Evolutionary conservation across 768 basidiomycete genomes (phyloP).

Genomic region (Tylopilus cervinicoccineus): DNA sequence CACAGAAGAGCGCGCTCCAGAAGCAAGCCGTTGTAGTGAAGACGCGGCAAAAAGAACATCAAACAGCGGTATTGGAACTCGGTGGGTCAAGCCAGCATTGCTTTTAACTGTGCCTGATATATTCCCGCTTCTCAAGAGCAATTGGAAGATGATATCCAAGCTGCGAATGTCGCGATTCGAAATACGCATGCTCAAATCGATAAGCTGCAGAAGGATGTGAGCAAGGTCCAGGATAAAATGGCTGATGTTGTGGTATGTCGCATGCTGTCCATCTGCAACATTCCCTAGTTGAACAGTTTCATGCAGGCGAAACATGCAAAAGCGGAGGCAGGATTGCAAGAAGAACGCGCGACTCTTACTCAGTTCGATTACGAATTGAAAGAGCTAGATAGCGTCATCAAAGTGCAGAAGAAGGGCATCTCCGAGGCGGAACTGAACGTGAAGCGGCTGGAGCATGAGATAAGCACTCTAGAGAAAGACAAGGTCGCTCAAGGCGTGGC

Average conservation of each 20-base stretch:
- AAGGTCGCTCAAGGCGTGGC: constrained; percentile 46
- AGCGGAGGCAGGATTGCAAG: constrained; percentile 68
- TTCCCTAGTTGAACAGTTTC: neutral
- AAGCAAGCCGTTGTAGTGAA: constrained; percentile 82
- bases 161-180: constrained; percentile 18
- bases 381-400: constrained; percentile 77
- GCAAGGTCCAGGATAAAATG: constrained; percentile 51
- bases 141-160: constrained; percentile 29
- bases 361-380: constrained; percentile 88
- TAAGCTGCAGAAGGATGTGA: constrained; percentile 59
- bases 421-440: constrained; percentile 61
- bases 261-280: neutral
- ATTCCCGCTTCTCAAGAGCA: constrained; percentile 16
- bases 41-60: constrained; percentile 83
- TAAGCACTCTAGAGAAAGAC: constrained; percentile 62
- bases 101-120: neutral
- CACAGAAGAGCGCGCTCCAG: constrained; percentile 76
- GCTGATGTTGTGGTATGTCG: constrained; percentile 20
- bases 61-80: constrained; percentile 83
- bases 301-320: constrained; percentile 52
- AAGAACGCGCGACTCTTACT: constrained; percentile 83
- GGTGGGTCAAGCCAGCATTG: constrained; percentile 44
- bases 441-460: constrained; percentile 67
- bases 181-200: constrained; percentile 42
- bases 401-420: constrained; percentile 71